Evolutionary conservation across 2,329 filamentous ascomycete genomes (phyloP).

Genomic region (Fusarium sterilihyphosum): DNA sequence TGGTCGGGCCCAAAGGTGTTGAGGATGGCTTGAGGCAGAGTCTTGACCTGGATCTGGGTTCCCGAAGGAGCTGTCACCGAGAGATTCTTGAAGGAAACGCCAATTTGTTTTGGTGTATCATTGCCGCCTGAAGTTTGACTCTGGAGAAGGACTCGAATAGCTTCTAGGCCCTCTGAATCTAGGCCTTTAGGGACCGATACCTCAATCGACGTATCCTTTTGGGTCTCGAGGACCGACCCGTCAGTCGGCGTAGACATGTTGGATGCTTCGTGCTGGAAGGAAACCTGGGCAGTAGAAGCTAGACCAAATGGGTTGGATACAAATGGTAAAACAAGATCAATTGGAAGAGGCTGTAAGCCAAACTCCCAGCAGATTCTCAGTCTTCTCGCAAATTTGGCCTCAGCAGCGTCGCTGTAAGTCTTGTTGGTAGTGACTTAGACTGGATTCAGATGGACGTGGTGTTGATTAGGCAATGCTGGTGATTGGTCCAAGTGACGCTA

Average conservation of each 20-base stretch:
- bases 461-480: neutral
- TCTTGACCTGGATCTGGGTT: neutral
- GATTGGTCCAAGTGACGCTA: neutral
- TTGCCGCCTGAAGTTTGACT: neutral
- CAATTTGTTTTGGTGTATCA: neutral
- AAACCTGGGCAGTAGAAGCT: neutral
- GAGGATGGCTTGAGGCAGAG: neutral
- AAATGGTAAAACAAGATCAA: neutral
- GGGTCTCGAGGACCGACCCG: neutral
- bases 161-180: neutral
- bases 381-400: no score
- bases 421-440: neutral
- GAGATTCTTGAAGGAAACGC: neutral
- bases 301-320: neutral
- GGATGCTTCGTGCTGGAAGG: neutral
- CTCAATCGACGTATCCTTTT: neutral
- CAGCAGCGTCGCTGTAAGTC: neutral
- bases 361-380: neutral
- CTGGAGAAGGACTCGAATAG: neutral
- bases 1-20: neutral
- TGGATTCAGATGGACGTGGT: neutral
- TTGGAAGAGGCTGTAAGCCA: neutral
- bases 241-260: neutral
- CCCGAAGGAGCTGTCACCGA: neutral
- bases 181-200: neutral